phyloP scores from a whole-genome alignment of 2,329 filamentous ascomycete species.

The Sporothrix mexicana region DNA sequence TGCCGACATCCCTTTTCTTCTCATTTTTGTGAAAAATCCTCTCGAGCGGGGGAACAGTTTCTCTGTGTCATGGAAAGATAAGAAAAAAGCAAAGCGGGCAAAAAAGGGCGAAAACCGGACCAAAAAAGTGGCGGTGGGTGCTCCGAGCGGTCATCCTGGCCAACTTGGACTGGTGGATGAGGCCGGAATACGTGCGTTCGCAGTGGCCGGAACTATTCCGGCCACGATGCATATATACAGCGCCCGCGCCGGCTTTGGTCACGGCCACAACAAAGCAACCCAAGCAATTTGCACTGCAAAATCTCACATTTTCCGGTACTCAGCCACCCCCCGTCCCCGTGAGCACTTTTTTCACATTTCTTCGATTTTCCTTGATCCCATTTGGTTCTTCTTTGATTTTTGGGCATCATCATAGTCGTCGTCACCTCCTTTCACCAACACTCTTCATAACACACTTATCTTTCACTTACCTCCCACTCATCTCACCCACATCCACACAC shows the following conservation, averaged over 20 bases:
- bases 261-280: not conserved
- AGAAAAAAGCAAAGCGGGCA: slow-evolving; percentile 30
- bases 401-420: not conserved
- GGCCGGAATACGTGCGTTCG: slow-evolving; percentile 35
- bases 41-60: slow-evolving; percentile 27
- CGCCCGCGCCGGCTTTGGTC: slow-evolving; percentile 37
- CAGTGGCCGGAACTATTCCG: slow-evolving; percentile 56
- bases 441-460: not conserved
- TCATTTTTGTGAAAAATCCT: not conserved
- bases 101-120: slow-evolving; percentile 9
- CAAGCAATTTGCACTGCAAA: slow-evolving; percentile 10
- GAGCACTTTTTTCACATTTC: not conserved
- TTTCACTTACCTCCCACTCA: slow-evolving; percentile 1
- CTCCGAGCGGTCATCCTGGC: slow-evolving; percentile 6
- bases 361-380: not conserved
- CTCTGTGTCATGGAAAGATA: slow-evolving; percentile 35
- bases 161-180: slow-evolving; percentile 29
- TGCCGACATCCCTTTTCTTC: not conserved
- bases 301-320: slow-evolving; percentile 25
- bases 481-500: slow-evolving; percentile 20
- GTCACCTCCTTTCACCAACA: not conserved
- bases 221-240: slow-evolving; percentile 57
- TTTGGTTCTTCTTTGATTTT: not conserved
- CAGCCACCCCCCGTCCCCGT: not conserved
- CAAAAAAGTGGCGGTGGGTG: slow-evolving; percentile 15